Evolutionary conservation across 495 filamentous ascomycete genomes (phyloP), one percentile per base, ranked within the genome.

Genomic region (Penicillium pancosmium): DNA sequence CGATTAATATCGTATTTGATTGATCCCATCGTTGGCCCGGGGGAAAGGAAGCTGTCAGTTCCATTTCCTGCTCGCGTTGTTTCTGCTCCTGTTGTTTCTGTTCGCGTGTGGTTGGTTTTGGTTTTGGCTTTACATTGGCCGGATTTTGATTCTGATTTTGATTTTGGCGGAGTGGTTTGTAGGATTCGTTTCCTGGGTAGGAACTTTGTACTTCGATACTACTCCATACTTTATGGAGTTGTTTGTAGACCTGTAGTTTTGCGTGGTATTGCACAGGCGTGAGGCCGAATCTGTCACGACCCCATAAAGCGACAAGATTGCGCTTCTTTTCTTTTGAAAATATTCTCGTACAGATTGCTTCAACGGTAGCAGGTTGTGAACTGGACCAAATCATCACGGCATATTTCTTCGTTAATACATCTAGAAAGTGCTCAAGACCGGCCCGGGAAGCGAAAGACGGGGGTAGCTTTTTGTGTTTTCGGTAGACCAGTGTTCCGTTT

Each of bases 361-460:
- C 36, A 0, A 96, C 89, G 54, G 93, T 98, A 7, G 73, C 57
- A 0, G 87, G 86, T 25, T 77, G 81, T 0, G 95, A 92, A 46
- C 90, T 93, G 0, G 92, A 95, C 93, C 94, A 98, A 54, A 98
- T 83, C 75, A 96, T 90, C 15, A 96, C 88, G 33, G 71, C 78
- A 76, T 92, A 90, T 25, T 85, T 83, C 16, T 79, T 62, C 51
- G 92, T 76, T 59, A 89, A 77, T 61, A 88, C 86, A 1, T 74
- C 52, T 1, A 98, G 73, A 75, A 98, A 98, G 0, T 70, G 27
- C 1, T 72, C 49, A 0, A 93, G 80, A 33, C 79, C 77, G 0
- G 88, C 88, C 4, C 94, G 86, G 47, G 77, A 69, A 3, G 79
- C 66, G 68, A 90, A 89, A n/a, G 64, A 65, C 0, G 72, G 76